Percentiles rank a stretch among this genome's conserved stretches.
Evolutionary conservation across 2,329 filamentous ascomycete genomes (phyloP).

Genomic region (Trichoderma cornu-damae): DNA sequence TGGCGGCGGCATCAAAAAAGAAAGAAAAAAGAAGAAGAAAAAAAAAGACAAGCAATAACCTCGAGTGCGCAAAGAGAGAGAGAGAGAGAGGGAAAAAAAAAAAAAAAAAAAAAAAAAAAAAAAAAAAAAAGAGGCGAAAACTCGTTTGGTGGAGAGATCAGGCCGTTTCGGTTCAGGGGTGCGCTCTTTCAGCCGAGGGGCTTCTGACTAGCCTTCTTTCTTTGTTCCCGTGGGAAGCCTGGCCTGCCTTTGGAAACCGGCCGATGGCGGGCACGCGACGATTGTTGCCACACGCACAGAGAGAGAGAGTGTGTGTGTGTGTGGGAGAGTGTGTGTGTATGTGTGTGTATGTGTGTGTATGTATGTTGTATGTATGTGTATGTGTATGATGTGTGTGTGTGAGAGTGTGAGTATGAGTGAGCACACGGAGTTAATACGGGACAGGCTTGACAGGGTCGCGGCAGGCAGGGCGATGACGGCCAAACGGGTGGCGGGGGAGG

Average conservation of each 20-base stretch:
- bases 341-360: too few species aligned
- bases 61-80: background rate
- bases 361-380: too few species aligned
- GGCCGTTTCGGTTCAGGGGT: constrained; percentile 12
- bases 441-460: constrained; percentile 13
- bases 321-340: too few species aligned
- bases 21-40: too few species aligned
- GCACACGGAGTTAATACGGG: background rate
- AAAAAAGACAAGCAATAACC: background rate
- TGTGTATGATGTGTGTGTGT: too few species aligned
- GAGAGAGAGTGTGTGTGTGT: background rate
- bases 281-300: too few species aligned
- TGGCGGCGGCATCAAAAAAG: constrained; percentile 22
- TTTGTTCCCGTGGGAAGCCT: constrained; percentile 1
- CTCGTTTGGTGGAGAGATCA: constrained; percentile 6
- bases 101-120: too few species aligned
- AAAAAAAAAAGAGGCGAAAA: background rate
- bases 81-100: too few species aligned
- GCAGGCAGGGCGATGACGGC: constrained; percentile 17
- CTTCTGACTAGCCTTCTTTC: background rate
- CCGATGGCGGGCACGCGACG: constrained; percentile 17
- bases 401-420: too few species aligned
- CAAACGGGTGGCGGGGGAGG: constrained; percentile 13
- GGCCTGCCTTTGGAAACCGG: background rate
- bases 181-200: constrained; percentile 12